Evolutionary conservation across 352 stramenopile genomes (phyloP).

Genomic region (Phytophthora quininea): DNA sequence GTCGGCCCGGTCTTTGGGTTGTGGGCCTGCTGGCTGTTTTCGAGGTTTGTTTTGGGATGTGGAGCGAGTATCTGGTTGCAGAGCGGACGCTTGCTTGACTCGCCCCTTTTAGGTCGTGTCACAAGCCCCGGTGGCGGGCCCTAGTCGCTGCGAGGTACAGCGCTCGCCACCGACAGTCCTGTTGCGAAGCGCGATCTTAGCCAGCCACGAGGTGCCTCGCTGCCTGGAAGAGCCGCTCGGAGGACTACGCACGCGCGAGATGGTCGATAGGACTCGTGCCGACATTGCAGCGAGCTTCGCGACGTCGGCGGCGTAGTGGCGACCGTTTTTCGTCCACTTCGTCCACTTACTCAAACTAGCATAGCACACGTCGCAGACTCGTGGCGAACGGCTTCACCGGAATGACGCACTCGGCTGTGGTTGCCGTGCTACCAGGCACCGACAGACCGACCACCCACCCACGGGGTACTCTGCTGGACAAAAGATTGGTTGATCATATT

Average conservation of each 20-base stretch:
- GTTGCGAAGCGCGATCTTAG: too few species aligned
- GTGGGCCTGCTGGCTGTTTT: slow-evolving; percentile 30
- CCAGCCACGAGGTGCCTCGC: neutral
- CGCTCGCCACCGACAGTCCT: slow-evolving; percentile 9
- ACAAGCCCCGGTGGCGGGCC: neutral
- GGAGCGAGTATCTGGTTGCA: slow-evolving; percentile 21
- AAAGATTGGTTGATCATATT: too few species aligned
- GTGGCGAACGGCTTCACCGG: too few species aligned
- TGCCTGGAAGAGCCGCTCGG: neutral
- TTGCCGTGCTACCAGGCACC: too few species aligned
- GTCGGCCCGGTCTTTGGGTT: slow-evolving; percentile 20
- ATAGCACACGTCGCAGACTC: slow-evolving; percentile 11
- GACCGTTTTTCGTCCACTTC: neutral
- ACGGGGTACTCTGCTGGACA: too few species aligned
- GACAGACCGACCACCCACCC: too few species aligned
- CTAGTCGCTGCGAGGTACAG: neutral
- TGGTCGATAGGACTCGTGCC: neutral
- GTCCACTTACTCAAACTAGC: slow-evolving; percentile 12
- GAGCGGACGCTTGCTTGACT: slow-evolving; percentile 16
- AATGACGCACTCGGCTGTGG: too few species aligned
- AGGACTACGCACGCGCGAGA: neutral
- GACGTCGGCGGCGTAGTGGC: too few species aligned
- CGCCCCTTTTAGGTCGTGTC: slow-evolving; percentile 4
- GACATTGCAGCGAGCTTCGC: too few species aligned
- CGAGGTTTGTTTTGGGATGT: slow-evolving; percentile 37